These are phyloP conservation scores for Usnea hakonensis DNA, from an alignment of 495 filamentous ascomycete genomes.

Conservation along the genomic window DNA sequence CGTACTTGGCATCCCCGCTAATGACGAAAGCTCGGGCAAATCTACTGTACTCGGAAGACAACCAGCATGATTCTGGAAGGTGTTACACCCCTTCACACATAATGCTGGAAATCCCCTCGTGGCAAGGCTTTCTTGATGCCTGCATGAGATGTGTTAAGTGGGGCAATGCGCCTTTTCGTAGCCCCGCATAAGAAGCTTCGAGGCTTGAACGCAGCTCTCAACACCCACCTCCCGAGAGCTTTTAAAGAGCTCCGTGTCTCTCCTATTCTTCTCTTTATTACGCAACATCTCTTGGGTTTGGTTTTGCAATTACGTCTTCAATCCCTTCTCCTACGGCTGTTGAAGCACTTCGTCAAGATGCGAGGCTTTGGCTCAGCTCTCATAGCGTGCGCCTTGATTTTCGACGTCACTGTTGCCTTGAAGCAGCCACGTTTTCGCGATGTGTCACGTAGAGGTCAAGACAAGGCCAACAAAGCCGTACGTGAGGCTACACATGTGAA, in stretches of 20 bases:
- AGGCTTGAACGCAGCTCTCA: background rate
- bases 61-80: background rate
- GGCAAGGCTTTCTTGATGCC: background rate
- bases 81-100: background rate
- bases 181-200: no score
- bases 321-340: no score
- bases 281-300: background rate
- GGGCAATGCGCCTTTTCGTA: no score
- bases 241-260: background rate
- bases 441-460: background rate
- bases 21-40: background rate
- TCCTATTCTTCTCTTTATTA: background rate
- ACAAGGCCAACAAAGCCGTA: background rate
- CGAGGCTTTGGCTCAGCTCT: constrained; percentile 1
- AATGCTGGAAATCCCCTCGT: background rate
- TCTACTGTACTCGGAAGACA: background rate
- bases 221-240: background rate
- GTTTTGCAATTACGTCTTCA: background rate
- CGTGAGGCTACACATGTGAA: constrained; percentile 4
- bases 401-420: background rate
- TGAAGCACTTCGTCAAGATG: background rate
- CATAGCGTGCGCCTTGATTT: background rate
- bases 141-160: background rate
- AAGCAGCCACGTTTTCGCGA: constrained; percentile 1
- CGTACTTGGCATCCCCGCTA: background rate